These are phyloP conservation scores for Boletus rex-veris DNA, from an alignment of 768 basidiomycete genomes.

Conservation along the genomic window DNA sequence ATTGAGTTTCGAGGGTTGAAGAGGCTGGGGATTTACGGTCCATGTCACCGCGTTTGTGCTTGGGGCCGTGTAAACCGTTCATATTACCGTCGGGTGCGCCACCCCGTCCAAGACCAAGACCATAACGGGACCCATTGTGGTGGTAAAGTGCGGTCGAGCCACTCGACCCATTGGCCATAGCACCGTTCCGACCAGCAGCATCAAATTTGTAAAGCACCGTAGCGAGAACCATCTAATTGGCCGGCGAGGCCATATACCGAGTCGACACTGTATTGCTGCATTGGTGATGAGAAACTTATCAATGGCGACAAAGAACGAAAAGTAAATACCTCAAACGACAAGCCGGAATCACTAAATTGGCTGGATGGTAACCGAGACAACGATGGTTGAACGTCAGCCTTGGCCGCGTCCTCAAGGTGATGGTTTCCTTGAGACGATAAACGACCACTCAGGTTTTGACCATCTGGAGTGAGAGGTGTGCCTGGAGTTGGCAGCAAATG, in stretches of 20 bases:
- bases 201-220: slow-evolving; percentile 58
- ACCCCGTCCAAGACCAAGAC: slow-evolving; percentile 58
- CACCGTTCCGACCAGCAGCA: slow-evolving; percentile 37
- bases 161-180: slow-evolving; percentile 37
- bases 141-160: slow-evolving; percentile 79
- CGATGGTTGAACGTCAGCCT: slow-evolving; percentile 64
- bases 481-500: slow-evolving; percentile 63
- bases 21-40: slow-evolving; percentile 70
- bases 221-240: slow-evolving; percentile 51
- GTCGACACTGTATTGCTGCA: slow-evolving; percentile 57
- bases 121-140: slow-evolving; percentile 75
- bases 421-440: slow-evolving; percentile 46
- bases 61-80: slow-evolving; percentile 87
- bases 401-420: slow-evolving; percentile 48
- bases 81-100: slow-evolving; percentile 69
- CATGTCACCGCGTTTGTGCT: slow-evolving; percentile 91
- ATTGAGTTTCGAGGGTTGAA: not conserved
- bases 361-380: slow-evolving; percentile 63
- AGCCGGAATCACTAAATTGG: slow-evolving; percentile 52
- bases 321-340: slow-evolving; percentile 54
- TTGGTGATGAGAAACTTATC: slow-evolving; percentile 8
- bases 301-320: slow-evolving; percentile 14
- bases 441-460: slow-evolving; percentile 60
- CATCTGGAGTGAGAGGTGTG: slow-evolving; percentile 59
- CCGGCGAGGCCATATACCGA: slow-evolving; percentile 45